A percentile compares a stretch with the other conserved stretches of the same genome.
Conservation (phyloP, 805 yeast species). For the Wickerhamiella cacticola region DNA sequence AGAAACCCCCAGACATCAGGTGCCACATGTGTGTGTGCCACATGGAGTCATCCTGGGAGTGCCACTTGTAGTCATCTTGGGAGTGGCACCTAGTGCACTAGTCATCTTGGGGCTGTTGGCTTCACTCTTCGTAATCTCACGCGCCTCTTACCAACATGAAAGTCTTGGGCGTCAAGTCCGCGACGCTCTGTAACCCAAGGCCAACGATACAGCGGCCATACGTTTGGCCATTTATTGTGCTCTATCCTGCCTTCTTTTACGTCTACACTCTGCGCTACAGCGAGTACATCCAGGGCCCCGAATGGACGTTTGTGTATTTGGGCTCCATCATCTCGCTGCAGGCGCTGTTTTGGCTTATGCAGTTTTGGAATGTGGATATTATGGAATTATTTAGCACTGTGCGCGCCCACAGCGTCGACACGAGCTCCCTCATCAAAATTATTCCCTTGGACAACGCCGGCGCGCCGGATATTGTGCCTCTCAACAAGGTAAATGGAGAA, state of each 20-base stretch:
- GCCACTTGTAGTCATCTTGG: too few relatives aligned
- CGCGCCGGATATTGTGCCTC: conserved; percentile 60
- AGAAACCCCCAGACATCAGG: too few relatives aligned
- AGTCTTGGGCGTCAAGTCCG: conserved; percentile 22
- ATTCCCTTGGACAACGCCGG: conserved; percentile 81
- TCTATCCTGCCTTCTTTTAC: conserved; percentile 64
- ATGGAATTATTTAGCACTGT: conserved; percentile 58
- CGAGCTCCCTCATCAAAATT: conserved; percentile 63
- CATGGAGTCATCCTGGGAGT: too few relatives aligned
- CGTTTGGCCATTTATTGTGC: conserved; percentile 65
- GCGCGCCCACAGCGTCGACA: conserved; percentile 39
- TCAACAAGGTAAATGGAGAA: conserved; percentile 47
- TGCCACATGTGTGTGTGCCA: too few relatives aligned
- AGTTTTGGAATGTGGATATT: conserved; percentile 80
- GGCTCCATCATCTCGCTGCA: conserved; percentile 65
- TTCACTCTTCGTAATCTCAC: too few relatives aligned
- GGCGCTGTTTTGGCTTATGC: conserved; percentile 69
- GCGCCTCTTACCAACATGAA: too few relatives aligned
- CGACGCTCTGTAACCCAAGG: conserved; percentile 65
- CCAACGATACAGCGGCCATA: conserved; percentile 54
- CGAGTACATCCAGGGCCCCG: conserved; percentile 69
- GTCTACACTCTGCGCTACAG: conserved; percentile 63
- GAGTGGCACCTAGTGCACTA: too few relatives aligned
- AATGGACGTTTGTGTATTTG: conserved; percentile 89
- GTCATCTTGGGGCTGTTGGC: too few relatives aligned